phyloP scores from a whole-genome alignment of 2,329 filamentous ascomycete genomes.

The Fusarium virguliforme region DNA sequence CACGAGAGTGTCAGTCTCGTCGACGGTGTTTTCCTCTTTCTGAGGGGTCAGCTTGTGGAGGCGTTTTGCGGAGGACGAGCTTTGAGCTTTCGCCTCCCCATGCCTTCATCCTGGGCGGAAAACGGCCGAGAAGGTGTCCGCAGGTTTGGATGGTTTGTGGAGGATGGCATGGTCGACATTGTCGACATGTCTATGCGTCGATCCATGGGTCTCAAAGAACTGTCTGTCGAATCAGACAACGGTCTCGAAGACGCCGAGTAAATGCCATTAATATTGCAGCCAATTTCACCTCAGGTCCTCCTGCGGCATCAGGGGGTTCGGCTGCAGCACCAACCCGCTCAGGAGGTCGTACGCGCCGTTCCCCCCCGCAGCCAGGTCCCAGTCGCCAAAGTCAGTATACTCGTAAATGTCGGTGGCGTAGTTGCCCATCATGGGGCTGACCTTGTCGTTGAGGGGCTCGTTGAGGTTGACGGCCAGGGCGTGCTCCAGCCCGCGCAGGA shows the following conservation, averaged over 20 bases:
- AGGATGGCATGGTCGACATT: constrained; percentile 52
- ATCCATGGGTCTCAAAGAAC: constrained; percentile 37
- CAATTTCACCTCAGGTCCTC: constrained; percentile 43
- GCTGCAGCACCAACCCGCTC: constrained; percentile 47
- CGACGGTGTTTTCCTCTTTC: constrained; percentile 47
- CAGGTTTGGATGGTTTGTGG: constrained; percentile 53
- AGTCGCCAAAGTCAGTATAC: constrained; percentile 56
- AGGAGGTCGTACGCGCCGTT: constrained; percentile 54
- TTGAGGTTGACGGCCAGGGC: constrained; percentile 56
- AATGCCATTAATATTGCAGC: constrained; percentile 24
- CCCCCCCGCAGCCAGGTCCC: constrained; percentile 52
- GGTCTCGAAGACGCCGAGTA: constrained; percentile 43
- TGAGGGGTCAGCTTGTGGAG: constrained; percentile 51
- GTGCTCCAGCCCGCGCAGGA: constrained; percentile 57
- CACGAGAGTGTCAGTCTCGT: constrained; percentile 52
- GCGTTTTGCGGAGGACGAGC: constrained; percentile 53
- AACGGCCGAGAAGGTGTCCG: constrained; percentile 34
- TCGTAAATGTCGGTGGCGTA: constrained; percentile 51
- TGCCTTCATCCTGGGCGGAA: constrained; percentile 27
- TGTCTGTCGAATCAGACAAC: constrained; percentile 39
- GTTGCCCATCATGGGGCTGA: constrained; percentile 51
- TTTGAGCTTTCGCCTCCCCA: constrained; percentile 52
- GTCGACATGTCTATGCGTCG: constrained; percentile 49
- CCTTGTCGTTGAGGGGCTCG: constrained; percentile 52
- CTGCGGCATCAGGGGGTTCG: constrained; percentile 47